Evolutionary conservation across 306 rosid species (phyloP).

Genomic region (Dalbergia cultrata): DNA sequence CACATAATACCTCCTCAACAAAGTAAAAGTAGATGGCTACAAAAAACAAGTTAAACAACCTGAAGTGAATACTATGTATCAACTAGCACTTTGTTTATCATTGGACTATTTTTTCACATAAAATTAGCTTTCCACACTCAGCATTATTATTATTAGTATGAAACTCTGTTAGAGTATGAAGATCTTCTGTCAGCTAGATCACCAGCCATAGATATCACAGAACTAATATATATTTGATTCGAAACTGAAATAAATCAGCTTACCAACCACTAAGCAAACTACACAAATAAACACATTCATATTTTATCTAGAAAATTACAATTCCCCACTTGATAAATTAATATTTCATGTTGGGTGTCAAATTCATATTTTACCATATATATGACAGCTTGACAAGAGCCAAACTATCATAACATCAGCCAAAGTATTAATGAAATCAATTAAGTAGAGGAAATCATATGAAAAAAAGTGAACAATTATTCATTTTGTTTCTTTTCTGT

Average conservation of each 20-base stretch:
- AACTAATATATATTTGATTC: neutral
- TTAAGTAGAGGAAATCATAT: conserved; percentile 20
- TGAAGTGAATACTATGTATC: conserved; percentile 20
- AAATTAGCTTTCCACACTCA: conserved; percentile 23
- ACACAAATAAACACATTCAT: conserved; percentile 4
- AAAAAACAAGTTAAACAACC: conserved; percentile 27
- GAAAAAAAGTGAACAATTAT: conserved; percentile 11
- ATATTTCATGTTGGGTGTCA: neutral
- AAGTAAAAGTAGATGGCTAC: conserved; percentile 7
- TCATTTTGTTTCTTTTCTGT: conserved; percentile 1
- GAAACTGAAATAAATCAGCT: conserved; percentile 12
- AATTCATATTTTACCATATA: conserved; percentile 38
- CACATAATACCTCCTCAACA: conserved; percentile 16
- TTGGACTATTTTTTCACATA: conserved; percentile 6
- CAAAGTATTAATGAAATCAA: conserved; percentile 32
- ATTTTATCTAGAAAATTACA: conserved; percentile 3
- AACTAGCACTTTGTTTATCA: conserved; percentile 22
- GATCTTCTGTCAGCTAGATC: conserved; percentile 2
- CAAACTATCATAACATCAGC: conserved; percentile 21
- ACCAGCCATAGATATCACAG: too few species aligned
- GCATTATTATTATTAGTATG: neutral
- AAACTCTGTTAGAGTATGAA: neutral
- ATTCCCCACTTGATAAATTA: conserved; percentile 28
- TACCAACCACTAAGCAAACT: conserved; percentile 13
- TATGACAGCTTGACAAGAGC: neutral